A percentile compares a stretch with the other conserved stretches of the same genome.
Evolutionary conservation across 2,329 filamentous ascomycete species (phyloP).

Genomic region (Paramyrothecium sp.): DNA sequence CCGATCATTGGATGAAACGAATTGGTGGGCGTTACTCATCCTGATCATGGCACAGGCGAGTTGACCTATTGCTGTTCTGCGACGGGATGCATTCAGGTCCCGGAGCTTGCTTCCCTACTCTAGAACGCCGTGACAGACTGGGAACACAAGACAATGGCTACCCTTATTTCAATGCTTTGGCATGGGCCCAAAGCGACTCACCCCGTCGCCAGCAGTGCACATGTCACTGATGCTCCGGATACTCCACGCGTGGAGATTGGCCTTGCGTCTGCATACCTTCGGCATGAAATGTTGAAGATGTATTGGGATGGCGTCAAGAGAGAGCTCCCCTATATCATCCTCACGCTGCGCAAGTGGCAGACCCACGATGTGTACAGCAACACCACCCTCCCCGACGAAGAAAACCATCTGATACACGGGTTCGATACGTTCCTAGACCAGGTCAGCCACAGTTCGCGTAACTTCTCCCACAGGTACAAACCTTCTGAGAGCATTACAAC

Average conservation of each 20-base stretch:
- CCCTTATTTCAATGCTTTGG: not conserved
- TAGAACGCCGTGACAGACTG: too few relatives aligned
- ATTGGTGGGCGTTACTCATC: too few relatives aligned
- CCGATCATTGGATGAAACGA: too few relatives aligned
- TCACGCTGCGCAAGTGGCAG: conserved; percentile 32
- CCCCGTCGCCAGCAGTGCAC: not conserved
- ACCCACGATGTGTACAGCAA: conserved; percentile 11
- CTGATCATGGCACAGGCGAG: too few relatives aligned
- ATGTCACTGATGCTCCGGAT: not conserved
- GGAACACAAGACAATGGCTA: too few relatives aligned
- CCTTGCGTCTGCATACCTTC: not conserved
- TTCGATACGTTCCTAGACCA: conserved; percentile 38
- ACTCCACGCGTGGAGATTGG: not conserved
- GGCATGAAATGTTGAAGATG: conserved; percentile 10
- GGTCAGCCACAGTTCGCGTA: conserved; percentile 23
- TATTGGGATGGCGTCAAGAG: conserved; percentile 35
- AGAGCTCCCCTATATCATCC: conserved; percentile 32
- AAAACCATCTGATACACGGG: conserved; percentile 28
- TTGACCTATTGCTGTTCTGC: too few relatives aligned
- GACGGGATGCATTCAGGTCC: too few relatives aligned
- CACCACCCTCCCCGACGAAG: conserved; percentile 19
- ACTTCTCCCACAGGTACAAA: not conserved
- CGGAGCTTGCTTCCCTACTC: too few relatives aligned
- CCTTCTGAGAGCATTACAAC: not conserved
- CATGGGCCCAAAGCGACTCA: not conserved